Evolutionary conservation across 768 basidiomycete species (phyloP), one percentile per base, ranked within the genome.

Genomic region (Leccinum obscurum): DNA sequence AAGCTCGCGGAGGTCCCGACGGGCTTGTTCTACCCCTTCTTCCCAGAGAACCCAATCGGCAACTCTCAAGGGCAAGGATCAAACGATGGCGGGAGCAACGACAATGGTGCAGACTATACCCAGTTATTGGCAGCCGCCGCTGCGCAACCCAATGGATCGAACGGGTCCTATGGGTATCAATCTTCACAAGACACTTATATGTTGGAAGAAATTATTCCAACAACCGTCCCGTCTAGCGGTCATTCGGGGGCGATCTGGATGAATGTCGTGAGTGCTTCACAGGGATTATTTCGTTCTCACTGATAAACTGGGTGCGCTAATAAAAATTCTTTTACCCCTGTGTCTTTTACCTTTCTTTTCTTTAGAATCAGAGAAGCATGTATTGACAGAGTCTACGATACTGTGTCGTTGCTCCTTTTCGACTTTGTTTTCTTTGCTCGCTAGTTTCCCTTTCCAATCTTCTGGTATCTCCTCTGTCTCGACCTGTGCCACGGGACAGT

Each of bases 21-120:
- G 6, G 81, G 80, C 32, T 72, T 91, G 49, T 92, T 93, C 75
- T 93, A 89, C 66, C 90, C 90, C 0, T 90, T 90, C 77, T 90
- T 81, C 67, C 86, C 89, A 0, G 89, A 90, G 64, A 75, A 77
- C 66, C 56, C 72, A 58, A 68, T 74, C 24, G 46, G 17, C 20
- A 67, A 58, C 20, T 41, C 68, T 17, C 72, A 68, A 15, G 24
- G 52, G 10, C 54, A 62, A 41, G 65, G 67, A 30, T 17, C 63
- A 26, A 67, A 54, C 54, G 74, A 69, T 7, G 60, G 57, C 11
- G 57, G 55, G 13, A 58, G 20, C 39, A 67, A 57, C 14, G 72
- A 68, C n/a, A 64, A 50, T 26, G 61, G 58, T 15, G 70, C 62
- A 24, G 84, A 85, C 52, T 87, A 84, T 62, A 76, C 74, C 37